Conservation (phyloP, 2,329 filamentous ascomycete genomes). For the Elsinoe ampelina region DNA sequence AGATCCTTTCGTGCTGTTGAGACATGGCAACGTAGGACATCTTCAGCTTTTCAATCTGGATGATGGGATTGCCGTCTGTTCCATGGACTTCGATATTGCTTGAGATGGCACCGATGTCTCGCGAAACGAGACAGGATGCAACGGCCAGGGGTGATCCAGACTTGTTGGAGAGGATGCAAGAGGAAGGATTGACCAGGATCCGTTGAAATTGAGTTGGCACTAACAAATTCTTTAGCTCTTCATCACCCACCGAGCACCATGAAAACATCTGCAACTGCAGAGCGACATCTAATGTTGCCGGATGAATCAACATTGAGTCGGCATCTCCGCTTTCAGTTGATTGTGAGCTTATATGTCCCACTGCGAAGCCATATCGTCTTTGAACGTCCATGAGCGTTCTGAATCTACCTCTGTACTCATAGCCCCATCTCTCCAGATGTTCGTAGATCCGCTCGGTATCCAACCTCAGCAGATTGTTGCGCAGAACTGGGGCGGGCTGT, state of each 20-base stretch:
- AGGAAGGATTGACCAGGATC: neutral
- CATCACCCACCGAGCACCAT: neutral
- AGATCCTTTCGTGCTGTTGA: neutral
- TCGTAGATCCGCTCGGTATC: neutral
- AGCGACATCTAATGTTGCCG: slow-evolving; percentile 8
- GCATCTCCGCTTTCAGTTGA: neutral
- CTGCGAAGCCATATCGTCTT: neutral
- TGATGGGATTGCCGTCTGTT: neutral
- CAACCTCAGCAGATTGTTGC: neutral
- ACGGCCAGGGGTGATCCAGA: neutral
- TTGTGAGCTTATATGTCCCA: neutral
- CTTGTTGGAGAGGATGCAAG: neutral
- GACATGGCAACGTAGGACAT: neutral
- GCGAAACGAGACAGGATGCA: neutral
- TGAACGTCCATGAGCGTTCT: neutral
- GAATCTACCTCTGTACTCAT: neutral
- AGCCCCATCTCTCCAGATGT: neutral
- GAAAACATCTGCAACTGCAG: neutral
- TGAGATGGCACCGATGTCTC: neutral
- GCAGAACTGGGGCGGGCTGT: neutral
- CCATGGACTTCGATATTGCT: neutral
- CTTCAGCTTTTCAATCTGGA: neutral
- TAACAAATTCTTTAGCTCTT: neutral
- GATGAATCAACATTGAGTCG: slow-evolving; percentile 3
- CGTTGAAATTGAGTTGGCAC: neutral